Evolutionary conservation across 257 asterid genomes (phyloP), one percentile per base, ranked within the genome.

Genomic region (Solanum lycopersicoides): DNA sequence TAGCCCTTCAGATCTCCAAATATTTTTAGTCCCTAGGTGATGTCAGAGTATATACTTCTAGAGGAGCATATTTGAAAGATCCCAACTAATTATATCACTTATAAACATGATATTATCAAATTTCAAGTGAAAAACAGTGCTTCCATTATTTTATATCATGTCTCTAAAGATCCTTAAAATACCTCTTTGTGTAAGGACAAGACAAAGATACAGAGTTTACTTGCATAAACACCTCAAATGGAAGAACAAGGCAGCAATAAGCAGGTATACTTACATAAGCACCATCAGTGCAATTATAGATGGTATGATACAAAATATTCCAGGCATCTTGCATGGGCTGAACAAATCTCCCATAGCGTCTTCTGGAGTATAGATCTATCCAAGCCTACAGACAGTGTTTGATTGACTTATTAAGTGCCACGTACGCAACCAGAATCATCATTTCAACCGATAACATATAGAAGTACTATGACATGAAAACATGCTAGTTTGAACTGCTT

Each of bases 241-340:
- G 44, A 82, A 82, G 69, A 30, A 82, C 1, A 85, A 66, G 87
- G 44, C 60, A 68, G 87, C 83, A 59, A 73, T 25, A 59, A 41
- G 44, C 5, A 85, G 82, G 82, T 69, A 35, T 42, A 86, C 98
- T 90, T 87, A 94, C 98, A 88, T 92, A 90, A 85, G 92, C 88
- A 71, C 97, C 97, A 86, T 96, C 98, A n/a, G 98, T 94, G 91
- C 98, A 96, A 63, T 96, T 96, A 86, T 96, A 96, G 86, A 96
- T 83, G 44, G 98, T 95, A 20, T 86, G 95, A 83, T 95, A 91
- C 87, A 96, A 88, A 87, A 96, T 91, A 88, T 90, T 92, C 98
- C 98, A 96, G 86, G 97, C 97, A 39, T 92, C 96, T 91, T 91
- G 94, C 82, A 96, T 85, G 13, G 94, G 89, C 65, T 92, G 96